Conservation (phyloP, 495 filamentous ascomycete species). For the Pyrenopolyporus hunteri region DNA sequence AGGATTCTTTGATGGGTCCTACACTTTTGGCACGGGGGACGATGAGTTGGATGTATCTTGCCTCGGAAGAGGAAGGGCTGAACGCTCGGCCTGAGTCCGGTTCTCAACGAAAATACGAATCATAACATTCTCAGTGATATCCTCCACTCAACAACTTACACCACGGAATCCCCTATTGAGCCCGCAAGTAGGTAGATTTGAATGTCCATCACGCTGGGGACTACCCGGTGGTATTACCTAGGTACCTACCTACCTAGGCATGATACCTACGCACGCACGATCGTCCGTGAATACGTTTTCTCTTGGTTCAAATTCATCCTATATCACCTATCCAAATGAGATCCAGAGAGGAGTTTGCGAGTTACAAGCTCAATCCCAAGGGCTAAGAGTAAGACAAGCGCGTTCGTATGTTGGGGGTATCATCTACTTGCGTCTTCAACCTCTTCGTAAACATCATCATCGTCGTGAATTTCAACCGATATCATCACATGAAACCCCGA, state of each 20-base stretch:
- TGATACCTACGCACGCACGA: too few relatives aligned
- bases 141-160: not conserved
- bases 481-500: not conserved
- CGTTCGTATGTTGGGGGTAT: constrained; percentile 30
- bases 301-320: not conserved
- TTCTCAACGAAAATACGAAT: too few relatives aligned
- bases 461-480: not conserved
- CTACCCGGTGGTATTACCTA: too few relatives aligned
- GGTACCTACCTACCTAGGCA: too few relatives aligned
- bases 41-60: not conserved
- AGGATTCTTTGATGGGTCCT: not conserved
- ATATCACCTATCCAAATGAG: not conserved
- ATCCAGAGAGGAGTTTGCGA: constrained; percentile 4
- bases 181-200: too few relatives aligned
- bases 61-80: not conserved
- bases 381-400: constrained; percentile 18
- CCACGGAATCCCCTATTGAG: too few relatives aligned
- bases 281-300: not conserved
- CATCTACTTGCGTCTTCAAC: constrained; percentile 15
- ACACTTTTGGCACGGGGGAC: not conserved
- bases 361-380: not conserved
- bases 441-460: constrained; percentile 2
- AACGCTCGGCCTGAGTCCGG: too few relatives aligned
- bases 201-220: too few relatives aligned
- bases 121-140: too few relatives aligned